Base-by-base conservation (phyloP, 208 protist species). In the Borovskyia barvae region DNA sequence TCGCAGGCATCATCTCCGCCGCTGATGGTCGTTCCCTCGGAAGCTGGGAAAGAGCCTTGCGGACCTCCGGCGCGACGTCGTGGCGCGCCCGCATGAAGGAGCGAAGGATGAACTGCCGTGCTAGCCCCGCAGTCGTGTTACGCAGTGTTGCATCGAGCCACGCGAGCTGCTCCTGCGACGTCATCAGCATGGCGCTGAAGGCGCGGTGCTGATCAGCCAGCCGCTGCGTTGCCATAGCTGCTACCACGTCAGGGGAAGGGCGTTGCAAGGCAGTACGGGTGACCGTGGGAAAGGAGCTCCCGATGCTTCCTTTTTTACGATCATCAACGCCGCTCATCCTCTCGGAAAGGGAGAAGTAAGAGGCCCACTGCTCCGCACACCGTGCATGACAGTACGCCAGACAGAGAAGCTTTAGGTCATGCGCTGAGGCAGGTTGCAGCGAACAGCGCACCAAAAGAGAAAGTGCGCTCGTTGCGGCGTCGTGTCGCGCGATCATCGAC, bases 381-480 rank as follows among this genome's bases (percentile, higher is more conserved):
- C 19, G 9, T 25, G 54, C 54, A 33, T 61, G 63, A 19, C 54
- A 56, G 46, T 37, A 20, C 12, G 63, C 63, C 22, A 70, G 54
- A 22, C 28, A 25, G n/a, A 46, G 24, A 22, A 60, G 17, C 20
- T 20, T 30, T 3, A 30, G 15, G 20, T 19, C 37, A 7, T 55
- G 43, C 12, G 37, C 45, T 20, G 36, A 42, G 6, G 37, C 32
- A 0, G 52, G 62, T 0, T 8, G 28, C 25, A 68, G 52, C 52
- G 52, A 61, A 36, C 43, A 37, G 1, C 26, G 12, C 12, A 40
- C 52, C 3, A 68, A 26, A 8, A 17, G 20, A 20, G 50, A n/a
- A 4, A 45, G 35, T 0, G 45, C 51, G 1, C 43, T 35, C 19
- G 62, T 61, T 5, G 54, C n/a, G 4, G 53, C 14, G 12, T 17